phyloP scores from a whole-genome alignment of 108 stramenopile species.

The Halocafeteria seosinensis region DNA sequence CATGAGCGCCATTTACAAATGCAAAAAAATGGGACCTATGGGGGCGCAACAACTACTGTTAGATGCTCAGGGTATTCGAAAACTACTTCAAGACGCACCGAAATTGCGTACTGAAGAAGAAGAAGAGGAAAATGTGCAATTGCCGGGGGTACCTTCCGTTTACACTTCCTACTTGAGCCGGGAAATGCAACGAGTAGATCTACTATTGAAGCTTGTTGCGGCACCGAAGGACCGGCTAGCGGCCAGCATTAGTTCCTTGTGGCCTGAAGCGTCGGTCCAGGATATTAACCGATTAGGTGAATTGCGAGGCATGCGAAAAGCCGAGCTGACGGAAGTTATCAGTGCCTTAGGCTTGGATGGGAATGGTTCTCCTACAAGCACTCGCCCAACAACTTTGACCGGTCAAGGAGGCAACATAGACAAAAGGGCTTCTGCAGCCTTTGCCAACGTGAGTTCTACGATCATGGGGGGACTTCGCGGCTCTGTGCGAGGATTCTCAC shows the following conservation, averaged over 20 bases:
- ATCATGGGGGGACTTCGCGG: too few relatives aligned
- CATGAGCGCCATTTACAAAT: slow-evolving; percentile 47
- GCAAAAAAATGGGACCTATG: slow-evolving; percentile 67
- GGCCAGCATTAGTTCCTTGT: slow-evolving; percentile 70
- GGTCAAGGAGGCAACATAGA: too few relatives aligned
- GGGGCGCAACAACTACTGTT: slow-evolving; percentile 88
- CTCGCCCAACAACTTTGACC: too few relatives aligned
- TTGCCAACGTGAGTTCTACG: too few relatives aligned
- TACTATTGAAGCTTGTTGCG: slow-evolving; percentile 81
- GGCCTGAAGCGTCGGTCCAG: slow-evolving; percentile 55
- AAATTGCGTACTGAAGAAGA: slow-evolving; percentile 16
- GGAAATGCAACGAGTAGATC: slow-evolving; percentile 75
- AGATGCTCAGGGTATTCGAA: slow-evolving; percentile 84
- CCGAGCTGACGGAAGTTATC: too few relatives aligned
- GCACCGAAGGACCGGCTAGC: slow-evolving; percentile 65
- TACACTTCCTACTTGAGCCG: slow-evolving; percentile 82
- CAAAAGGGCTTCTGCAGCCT: too few relatives aligned
- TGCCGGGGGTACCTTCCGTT: slow-evolving; percentile 49
- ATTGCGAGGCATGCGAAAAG: slow-evolving; percentile 76
- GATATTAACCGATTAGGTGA: slow-evolving; percentile 67
- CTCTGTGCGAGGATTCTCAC: too few relatives aligned
- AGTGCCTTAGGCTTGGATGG: too few relatives aligned
- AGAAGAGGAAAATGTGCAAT: slow-evolving; percentile 19
- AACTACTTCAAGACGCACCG: slow-evolving; percentile 64
- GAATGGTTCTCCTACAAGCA: too few relatives aligned